These are phyloP conservation scores for Magnaporthiopsis rhizophila DNA, from an alignment of 2,329 filamentous ascomycete species.

Conservation along the genomic window DNA sequence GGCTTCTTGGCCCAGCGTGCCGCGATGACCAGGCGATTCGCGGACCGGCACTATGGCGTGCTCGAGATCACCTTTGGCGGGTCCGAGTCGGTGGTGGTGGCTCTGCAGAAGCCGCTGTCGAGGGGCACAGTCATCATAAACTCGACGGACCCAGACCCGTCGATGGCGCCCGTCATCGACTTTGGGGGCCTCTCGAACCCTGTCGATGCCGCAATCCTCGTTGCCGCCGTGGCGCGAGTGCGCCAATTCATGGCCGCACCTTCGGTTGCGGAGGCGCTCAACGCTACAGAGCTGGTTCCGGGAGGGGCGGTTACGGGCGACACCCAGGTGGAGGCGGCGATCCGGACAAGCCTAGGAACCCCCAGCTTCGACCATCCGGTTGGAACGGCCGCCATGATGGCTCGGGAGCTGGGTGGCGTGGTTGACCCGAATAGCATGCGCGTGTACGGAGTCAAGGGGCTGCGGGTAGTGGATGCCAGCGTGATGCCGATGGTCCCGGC, in stretches of 20 bases:
- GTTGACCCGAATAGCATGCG: conserved; percentile 3
- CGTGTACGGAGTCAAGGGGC: conserved; percentile 11
- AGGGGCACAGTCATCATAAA: conserved; percentile 9
- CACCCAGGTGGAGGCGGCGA: conserved; percentile 24
- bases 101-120: conserved; percentile 7
- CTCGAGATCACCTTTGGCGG: conserved; percentile 10
- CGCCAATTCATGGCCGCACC: conserved; percentile 8
- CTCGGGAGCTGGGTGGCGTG: conserved; percentile 6
- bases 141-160: background rate
- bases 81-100: background rate
- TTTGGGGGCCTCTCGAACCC: conserved; percentile 9
- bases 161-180: conserved; percentile 7
- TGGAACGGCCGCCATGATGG: conserved; percentile 13
- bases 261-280: background rate
- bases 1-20: conserved; percentile 8
- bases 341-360: conserved; percentile 7
- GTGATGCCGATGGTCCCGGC: conserved; percentile 11
- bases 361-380: conserved; percentile 6
- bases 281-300: conserved; percentile 8
- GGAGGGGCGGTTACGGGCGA: conserved; percentile 18
- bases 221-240: conserved; percentile 2
- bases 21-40: conserved; percentile 1
- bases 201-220: conserved; percentile 8
- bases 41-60: conserved; percentile 6
- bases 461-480: conserved; percentile 13